Percentiles rank a stretch among this genome's conserved stretches.
Evolutionary conservation across 2,329 filamentous ascomycete genomes (phyloP).

Genomic region (Trichothecium roseum): DNA sequence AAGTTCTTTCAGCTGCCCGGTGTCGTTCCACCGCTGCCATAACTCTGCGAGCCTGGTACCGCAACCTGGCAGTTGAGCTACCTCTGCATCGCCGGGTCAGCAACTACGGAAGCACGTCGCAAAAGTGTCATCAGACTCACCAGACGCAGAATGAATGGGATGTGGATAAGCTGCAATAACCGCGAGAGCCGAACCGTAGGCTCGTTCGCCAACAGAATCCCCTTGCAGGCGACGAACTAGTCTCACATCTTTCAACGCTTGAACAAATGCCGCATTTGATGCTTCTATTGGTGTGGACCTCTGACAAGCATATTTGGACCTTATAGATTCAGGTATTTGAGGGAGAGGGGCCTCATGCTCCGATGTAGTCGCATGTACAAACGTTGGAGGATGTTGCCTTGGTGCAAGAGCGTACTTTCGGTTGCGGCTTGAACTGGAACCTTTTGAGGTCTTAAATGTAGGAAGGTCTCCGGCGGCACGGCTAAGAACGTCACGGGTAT

Average conservation of each 20-base stretch:
- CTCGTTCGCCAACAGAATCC: constrained; percentile 71
- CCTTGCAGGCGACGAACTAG: constrained; percentile 58
- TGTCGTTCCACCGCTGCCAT: constrained; percentile 61
- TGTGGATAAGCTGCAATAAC: constrained; percentile 71
- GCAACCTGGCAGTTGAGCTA: constrained; percentile 62
- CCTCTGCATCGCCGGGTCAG: constrained; percentile 21
- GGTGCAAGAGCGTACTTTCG: neutral
- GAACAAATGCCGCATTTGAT: constrained; percentile 68
- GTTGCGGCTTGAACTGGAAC: neutral
- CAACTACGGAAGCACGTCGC: constrained; percentile 5
- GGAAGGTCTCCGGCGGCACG: neutral
- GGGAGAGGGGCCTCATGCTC: constrained; percentile 63
- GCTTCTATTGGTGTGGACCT: constrained; percentile 59
- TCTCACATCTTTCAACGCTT: constrained; percentile 63
- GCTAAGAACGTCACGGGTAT: neutral
- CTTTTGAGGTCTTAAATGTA: neutral
- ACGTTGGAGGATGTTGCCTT: constrained; percentile 15
- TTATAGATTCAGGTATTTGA: constrained; percentile 55
- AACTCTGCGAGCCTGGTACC: constrained; percentile 68
- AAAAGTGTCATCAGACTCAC: constrained; percentile 20
- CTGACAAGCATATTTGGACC: constrained; percentile 63
- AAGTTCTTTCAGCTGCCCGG: constrained; percentile 52
- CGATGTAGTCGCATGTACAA: constrained; percentile 64
- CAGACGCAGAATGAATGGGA: constrained; percentile 25
- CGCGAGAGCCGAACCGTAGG: constrained; percentile 82